Base-by-base conservation (phyloP, 768 basidiomycete species). In the Hypsizygus marmoreus region DNA sequence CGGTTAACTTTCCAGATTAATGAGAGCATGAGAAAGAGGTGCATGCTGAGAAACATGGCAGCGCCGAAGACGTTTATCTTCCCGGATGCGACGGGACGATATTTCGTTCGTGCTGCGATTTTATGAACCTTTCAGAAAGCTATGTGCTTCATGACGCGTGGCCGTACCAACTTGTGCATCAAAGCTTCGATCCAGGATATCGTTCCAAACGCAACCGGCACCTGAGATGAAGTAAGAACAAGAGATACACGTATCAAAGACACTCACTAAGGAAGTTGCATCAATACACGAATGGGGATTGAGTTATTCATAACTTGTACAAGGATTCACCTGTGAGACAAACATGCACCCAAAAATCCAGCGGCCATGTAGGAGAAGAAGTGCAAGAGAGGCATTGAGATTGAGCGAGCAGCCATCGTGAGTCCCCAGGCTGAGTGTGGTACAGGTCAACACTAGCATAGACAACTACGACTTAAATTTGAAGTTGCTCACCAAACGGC, bases 161-260 rank as follows among this genome's bases (percentile, higher is more conserved):
- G 2, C 11, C 53, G 8, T 28, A 56, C 58, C 51, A 24, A 60
- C 51, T 48, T 53, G 40, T 13, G 20, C 22, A 13, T 60, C 58
- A n/a, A 57, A 35, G 5, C 57, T 25, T 5, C 51, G 43, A 31
- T 60, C 58, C 1, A 38, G 23, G 7, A 60, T 55, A 34, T 60
- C 59, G 28, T 58, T 49, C 45, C 51, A 58, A 7, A 50, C 43
- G 25, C 39, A 50, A 20, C 53, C 56, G 22, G 36, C 61, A 17
- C 49, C 64, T 13, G 51, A 49, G 25, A 35, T 50, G 14, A 8
- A 4, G 16, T 16, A 32, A 7, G 17, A 31, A 14, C 9, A 11
- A n/a, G 3, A n/a, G n/a, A n/a, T n/a, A n/a, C n/a, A n/a, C n/a
- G n/a, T n/a, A n/a, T n/a, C n/a, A n/a, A n/a, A 14, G 40, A 48